Percentiles rank a stretch among this genome's conserved stretches.
Conservation (phyloP, 148 eudicot species). For the Chenopodium formosanum region DNA sequence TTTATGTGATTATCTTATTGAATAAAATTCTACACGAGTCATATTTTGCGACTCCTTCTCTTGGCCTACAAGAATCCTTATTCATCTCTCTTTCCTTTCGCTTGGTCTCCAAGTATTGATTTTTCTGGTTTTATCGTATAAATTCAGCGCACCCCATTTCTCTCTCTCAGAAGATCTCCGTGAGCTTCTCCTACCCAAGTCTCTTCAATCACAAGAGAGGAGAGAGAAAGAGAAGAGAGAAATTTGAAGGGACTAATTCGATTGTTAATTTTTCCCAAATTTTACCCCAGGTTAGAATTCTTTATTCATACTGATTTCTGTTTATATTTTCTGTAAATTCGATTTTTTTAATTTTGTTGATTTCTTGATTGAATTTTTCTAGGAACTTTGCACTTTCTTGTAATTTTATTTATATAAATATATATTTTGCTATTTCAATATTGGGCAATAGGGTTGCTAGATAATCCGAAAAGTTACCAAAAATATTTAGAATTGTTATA, state of each 20-base stretch:
- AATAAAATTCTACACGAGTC: too few species aligned
- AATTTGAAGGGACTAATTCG: neutral
- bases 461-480: neutral
- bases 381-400: neutral
- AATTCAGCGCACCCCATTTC: neutral
- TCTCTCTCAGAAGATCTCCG: slow-evolving; percentile 14
- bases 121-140: neutral
- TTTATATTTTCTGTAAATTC: too few species aligned
- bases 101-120: slow-evolving; percentile 35
- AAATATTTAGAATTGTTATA: neutral
- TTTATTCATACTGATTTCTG: neutral
- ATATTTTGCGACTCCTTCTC: too few species aligned
- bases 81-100: neutral
- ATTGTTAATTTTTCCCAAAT: neutral
- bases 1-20: too few species aligned
- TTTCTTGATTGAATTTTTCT: neutral
- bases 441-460: neutral
- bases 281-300: neutral
- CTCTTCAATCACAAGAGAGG: neutral
- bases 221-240: too few species aligned
- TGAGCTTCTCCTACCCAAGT: slow-evolving; percentile 22
- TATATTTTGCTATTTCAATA: neutral
- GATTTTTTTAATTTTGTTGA: neutral
- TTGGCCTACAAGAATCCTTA: too few species aligned
- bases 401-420: neutral